Evolutionary conservation across 2,329 filamentous ascomycete species (phyloP), one percentile per base, ranked within the genome.

Genomic region (Zasmidium angulare): DNA sequence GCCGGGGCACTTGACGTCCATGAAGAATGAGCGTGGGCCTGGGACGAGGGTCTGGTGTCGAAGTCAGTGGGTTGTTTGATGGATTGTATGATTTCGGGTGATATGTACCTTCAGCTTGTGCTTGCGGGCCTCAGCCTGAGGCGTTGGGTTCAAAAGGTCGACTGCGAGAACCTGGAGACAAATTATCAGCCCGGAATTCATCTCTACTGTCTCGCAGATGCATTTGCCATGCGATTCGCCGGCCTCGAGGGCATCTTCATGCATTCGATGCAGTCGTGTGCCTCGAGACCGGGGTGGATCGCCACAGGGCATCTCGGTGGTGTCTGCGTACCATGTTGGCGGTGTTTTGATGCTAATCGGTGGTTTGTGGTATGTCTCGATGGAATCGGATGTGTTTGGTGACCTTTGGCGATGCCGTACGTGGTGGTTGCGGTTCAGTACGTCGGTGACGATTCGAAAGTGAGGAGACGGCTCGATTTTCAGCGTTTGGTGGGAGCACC

Each of bases 1-100:
- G 77, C 95, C 95, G 80, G 95, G 95, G 90, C 95, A 99, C 90
- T 99, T 99, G 86, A 99, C 95, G 80, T 99, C 95, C 95, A 99
- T 99, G 91, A 99, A 99, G 90, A 98, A 99, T 72, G 93, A 98
- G 81, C 95, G 91, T 76, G 95, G 95, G 71, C 87, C 89, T 76
- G 95, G 95, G 79, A 99, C 95, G 75, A 99, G 90, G 72, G 67
- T 70, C 70, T 72, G 62, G 52, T 63, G 23, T 31, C 1, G 11
- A 46, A 48, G 24, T 58, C 26, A 63, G 31, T 54, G 40, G 29
- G n/a, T 20, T 62, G 50, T 20, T 47, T 49, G 11, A 20, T n/a
- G 46, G 31, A 20, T 36, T 43, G 40, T 31, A 17, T 14, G 20
- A 48, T 31, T 53, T 63, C 12, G 50, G 36, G 36, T 14, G 47